phyloP scores from a whole-genome alignment of 2,329 filamentous ascomycete species.

The Samsoniella hepiali region DNA sequence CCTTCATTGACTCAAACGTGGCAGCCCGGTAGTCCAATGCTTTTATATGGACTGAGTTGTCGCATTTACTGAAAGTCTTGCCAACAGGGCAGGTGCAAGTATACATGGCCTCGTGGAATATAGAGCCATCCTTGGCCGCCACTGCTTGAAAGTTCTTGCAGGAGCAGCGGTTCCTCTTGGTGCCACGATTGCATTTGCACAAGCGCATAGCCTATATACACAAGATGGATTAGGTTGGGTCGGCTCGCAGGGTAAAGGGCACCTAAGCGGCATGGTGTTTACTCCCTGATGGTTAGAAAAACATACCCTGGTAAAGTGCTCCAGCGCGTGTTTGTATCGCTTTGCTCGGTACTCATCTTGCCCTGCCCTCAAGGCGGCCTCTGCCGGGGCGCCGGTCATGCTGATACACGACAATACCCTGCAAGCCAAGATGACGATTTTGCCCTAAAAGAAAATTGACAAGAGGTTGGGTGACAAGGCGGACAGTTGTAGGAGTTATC shows the following conservation, averaged over 20 bases:
- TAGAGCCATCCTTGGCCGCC: constrained; percentile 32
- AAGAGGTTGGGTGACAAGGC: not conserved
- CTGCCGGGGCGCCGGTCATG: constrained; percentile 17
- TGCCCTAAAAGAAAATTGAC: not conserved
- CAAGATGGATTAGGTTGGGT: not conserved
- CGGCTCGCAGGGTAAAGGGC: not conserved
- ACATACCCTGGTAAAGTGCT: constrained; percentile 36
- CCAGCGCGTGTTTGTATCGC: constrained; percentile 35
- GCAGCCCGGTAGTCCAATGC: constrained; percentile 42
- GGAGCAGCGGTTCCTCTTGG: constrained; percentile 35
- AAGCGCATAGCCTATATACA: constrained; percentile 34
- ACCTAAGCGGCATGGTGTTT: not conserved
- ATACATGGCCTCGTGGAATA: constrained; percentile 42
- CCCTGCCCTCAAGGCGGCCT: constrained; percentile 32
- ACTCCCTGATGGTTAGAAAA: not conserved
- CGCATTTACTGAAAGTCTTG: constrained; percentile 39
- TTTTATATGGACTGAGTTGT: constrained; percentile 36
- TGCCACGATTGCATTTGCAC: constrained; percentile 34
- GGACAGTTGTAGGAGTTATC: not conserved
- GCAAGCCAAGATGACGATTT: not conserved
- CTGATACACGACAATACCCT: not conserved
- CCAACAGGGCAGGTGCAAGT: constrained; percentile 37
- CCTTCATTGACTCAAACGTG: constrained; percentile 37
- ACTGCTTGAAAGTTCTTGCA: constrained; percentile 40
- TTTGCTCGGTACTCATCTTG: constrained; percentile 33